A percentile compares a stretch with the other conserved stretches of the same genome.
Evolutionary conservation across 306 rosid genomes (phyloP).

Genomic region (Coriaria nepalensis): DNA sequence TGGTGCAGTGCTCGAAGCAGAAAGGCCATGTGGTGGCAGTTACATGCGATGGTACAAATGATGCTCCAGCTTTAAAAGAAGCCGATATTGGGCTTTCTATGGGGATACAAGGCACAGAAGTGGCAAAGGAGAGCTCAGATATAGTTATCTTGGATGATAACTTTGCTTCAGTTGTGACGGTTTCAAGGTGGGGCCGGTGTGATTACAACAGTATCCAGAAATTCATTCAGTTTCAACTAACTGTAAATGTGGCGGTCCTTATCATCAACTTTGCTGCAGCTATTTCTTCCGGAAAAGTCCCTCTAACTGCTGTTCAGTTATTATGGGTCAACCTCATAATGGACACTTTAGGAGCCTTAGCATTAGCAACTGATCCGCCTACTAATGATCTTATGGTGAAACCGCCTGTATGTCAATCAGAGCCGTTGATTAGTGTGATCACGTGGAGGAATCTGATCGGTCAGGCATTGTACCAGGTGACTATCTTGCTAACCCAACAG

Average conservation of each 20-base stretch:
- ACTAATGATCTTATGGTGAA: constrained; percentile 15
- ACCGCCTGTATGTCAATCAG: constrained; percentile 6
- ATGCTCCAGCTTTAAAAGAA: constrained; percentile 19
- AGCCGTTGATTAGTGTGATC: constrained; percentile 15
- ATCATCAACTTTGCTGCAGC: constrained; percentile 13
- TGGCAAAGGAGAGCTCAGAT: constrained; percentile 21
- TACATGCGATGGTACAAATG: constrained; percentile 20
- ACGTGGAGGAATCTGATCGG: constrained; percentile 21
- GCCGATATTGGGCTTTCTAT: constrained; percentile 24
- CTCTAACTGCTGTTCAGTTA: constrained; percentile 15
- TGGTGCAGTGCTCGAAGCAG: constrained; percentile 19
- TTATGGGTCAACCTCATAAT: constrained; percentile 22
- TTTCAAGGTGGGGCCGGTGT: constrained; percentile 18
- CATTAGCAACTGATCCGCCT: constrained; percentile 15
- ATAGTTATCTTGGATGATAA: constrained; percentile 17
- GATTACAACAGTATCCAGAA: constrained; percentile 19
- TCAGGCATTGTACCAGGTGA: constrained; percentile 18
- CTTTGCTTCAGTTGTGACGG: constrained; percentile 10
- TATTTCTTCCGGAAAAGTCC: constrained; percentile 15
- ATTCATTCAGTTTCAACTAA: constrained; percentile 21
- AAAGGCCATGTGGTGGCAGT: constrained; percentile 21
- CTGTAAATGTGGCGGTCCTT: constrained; percentile 15
- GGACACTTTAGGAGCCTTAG: constrained; percentile 25
- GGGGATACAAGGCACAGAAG: constrained; percentile 23
- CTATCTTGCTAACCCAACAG: constrained; percentile 10